phyloP scores from a whole-genome alignment of 805 yeast species.

The Pichia paraexigua region DNA sequence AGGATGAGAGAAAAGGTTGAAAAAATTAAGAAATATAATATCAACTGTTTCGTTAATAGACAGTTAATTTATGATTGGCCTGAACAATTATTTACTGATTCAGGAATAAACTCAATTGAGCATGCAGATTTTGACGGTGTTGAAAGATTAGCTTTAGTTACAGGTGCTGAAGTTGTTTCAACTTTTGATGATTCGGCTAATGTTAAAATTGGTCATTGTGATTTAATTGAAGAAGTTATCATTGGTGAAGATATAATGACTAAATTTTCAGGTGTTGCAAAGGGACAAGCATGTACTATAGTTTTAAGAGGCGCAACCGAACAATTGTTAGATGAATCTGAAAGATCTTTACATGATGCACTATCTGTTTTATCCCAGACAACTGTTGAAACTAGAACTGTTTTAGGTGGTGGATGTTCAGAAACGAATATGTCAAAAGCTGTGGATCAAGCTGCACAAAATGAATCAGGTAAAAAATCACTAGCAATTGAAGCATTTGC shows the following conservation, averaged over 20 bases:
- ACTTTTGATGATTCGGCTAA: slow-evolving; percentile 89
- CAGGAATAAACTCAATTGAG: slow-evolving; percentile 84
- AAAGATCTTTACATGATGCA: slow-evolving; percentile 95
- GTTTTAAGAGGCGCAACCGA: slow-evolving; percentile 97
- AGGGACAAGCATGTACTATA: slow-evolving; percentile 93
- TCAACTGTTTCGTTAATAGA: slow-evolving; percentile 88
- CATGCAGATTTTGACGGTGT: slow-evolving; percentile 99
- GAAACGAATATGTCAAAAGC: slow-evolving; percentile 94
- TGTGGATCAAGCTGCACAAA: slow-evolving; percentile 86
- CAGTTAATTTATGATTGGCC: slow-evolving; percentile 98
- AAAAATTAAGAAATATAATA: slow-evolving; percentile 72
- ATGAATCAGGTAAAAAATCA: slow-evolving; percentile 86
- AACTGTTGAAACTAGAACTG: slow-evolving; percentile 84
- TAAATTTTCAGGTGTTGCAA: slow-evolving; percentile 90
- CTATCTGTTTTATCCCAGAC: slow-evolving; percentile 92
- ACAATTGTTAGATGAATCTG: slow-evolving; percentile 96
- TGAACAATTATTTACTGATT: slow-evolving; percentile 85
- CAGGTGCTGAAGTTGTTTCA: slow-evolving; percentile 97
- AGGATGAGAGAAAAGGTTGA: slow-evolving; percentile 89
- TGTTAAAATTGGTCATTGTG: slow-evolving; percentile 84
- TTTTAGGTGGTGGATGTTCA: slow-evolving; percentile 91
- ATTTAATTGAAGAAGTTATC: slow-evolving; percentile 79
- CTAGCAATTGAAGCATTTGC: slow-evolving; percentile 94
- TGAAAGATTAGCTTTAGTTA: slow-evolving; percentile 90
- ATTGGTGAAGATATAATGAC: slow-evolving; percentile 90